phyloP scores from a whole-genome alignment of 2,329 filamentous ascomycete species.

The Aspergillus thermomutatus region DNA sequence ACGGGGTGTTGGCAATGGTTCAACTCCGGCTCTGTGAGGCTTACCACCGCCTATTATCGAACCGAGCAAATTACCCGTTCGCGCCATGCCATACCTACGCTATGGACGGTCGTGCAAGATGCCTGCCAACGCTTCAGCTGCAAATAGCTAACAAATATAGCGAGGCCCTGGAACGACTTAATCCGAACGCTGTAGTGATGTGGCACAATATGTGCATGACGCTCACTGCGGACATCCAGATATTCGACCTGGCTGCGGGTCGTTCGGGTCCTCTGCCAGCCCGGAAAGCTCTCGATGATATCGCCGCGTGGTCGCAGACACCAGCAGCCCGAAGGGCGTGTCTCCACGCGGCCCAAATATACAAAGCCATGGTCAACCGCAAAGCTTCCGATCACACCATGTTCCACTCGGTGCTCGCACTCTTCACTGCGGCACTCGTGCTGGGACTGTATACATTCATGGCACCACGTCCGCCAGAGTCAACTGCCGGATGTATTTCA shows the following conservation, averaged over 20 bases:
- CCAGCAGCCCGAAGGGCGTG: conserved; percentile 49
- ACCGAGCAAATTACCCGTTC: conserved; percentile 37
- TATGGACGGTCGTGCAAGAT: conserved; percentile 46
- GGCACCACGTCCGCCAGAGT: conserved; percentile 27
- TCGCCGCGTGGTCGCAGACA: conserved; percentile 50
- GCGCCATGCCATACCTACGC: conserved; percentile 46
- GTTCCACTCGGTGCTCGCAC: conserved; percentile 48
- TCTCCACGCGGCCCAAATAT: conserved; percentile 52
- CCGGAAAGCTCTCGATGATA: conserved; percentile 49
- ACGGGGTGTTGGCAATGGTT: conserved; percentile 37
- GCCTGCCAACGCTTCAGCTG: conserved; percentile 31
- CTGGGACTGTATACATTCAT: conserved; percentile 53
- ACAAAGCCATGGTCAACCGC: conserved; percentile 49
- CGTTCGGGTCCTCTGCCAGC: conserved; percentile 47
- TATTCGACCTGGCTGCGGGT: conserved; percentile 53
- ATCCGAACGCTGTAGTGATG: conserved; percentile 49
- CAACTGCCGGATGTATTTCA: conserved; percentile 23
- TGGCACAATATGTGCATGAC: conserved; percentile 55
- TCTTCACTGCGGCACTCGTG: conserved; percentile 52
- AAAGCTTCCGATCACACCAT: conserved; percentile 52
- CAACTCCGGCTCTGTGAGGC: conserved; percentile 43
- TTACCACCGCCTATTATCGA: conserved; percentile 42
- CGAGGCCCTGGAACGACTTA: conserved; percentile 41
- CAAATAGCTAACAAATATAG: conserved; percentile 37
- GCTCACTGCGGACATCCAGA: conserved; percentile 50